Conservation (phyloP, 208 protist genomes). For the Phytomonas sp. region DNA sequence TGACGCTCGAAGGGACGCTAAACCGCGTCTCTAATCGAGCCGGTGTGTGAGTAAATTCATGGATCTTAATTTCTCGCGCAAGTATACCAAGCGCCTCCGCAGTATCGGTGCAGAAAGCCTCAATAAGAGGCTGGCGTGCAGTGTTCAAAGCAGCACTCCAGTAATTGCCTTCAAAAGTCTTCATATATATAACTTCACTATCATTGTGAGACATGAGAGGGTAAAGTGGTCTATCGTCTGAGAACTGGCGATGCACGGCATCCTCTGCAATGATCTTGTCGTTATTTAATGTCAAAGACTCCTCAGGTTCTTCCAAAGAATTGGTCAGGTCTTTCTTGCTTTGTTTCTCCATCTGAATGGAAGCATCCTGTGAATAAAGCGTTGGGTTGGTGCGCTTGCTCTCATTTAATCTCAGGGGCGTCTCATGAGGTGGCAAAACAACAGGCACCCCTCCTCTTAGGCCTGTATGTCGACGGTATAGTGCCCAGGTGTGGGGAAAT, state of each 20-base stretch:
- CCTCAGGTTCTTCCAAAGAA: neutral
- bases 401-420: neutral
- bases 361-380: neutral
- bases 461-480: neutral
- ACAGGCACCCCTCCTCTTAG: neutral
- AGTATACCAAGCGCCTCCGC: conserved; percentile 23
- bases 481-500: conserved; percentile 27
- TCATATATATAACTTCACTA: neutral
- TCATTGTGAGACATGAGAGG: neutral
- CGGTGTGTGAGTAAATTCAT: neutral
- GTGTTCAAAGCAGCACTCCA: neutral
- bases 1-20: conserved; percentile 18
- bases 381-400: neutral
- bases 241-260: neutral
- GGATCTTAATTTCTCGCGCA: conserved; percentile 24
- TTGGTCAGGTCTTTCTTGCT: neutral
- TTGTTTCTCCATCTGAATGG: neutral
- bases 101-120: conserved; percentile 40
- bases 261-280: neutral
- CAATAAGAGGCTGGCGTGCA: neutral
- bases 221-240: neutral
- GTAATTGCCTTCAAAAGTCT: neutral
- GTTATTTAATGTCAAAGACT: neutral
- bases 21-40: conserved; percentile 19
- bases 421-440: neutral